These are phyloP conservation scores for Lecanicillium sp. DNA, from an alignment of 2,329 filamentous ascomycete species.

Conservation along the genomic window DNA sequence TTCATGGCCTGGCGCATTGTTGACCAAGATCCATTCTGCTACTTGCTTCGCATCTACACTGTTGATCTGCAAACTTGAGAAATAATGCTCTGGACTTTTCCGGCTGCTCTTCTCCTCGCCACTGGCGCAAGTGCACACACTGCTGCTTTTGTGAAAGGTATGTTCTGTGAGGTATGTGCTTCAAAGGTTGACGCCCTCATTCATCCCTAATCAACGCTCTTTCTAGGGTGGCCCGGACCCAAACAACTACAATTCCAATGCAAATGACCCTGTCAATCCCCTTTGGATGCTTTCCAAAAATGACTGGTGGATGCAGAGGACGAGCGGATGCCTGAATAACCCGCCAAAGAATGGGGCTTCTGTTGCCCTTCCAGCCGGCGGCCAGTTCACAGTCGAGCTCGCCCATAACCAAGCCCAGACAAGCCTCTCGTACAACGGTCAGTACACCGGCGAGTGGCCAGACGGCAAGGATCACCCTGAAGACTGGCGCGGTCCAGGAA, in stretches of 20 bases:
- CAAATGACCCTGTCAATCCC: slow-evolving; percentile 35
- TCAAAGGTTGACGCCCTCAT: not conserved
- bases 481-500: slow-evolving; percentile 32
- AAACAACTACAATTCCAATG: slow-evolving; percentile 30
- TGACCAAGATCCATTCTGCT: no score
- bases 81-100: slow-evolving; percentile 10
- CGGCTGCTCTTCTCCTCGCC: slow-evolving; percentile 9
- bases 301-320: slow-evolving; percentile 44
- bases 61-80: no score
- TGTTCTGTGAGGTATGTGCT: slow-evolving; percentile 12
- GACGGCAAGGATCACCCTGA: slow-evolving; percentile 37
- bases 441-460: slow-evolving; percentile 32
- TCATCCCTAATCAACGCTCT: no score
- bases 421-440: slow-evolving; percentile 35
- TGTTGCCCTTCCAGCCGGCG: slow-evolving; percentile 40
- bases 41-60: no score
- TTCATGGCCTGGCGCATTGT: no score
- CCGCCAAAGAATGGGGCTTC: slow-evolving; percentile 22
- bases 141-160: slow-evolving; percentile 14
- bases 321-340: slow-evolving; percentile 36
- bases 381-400: slow-evolving; percentile 39
- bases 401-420: slow-evolving; percentile 42
- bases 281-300: slow-evolving; percentile 34
- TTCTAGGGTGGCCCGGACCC: slow-evolving; percentile 23
- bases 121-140: slow-evolving; percentile 12